These are phyloP conservation scores for Camellia sinensis DNA, from an alignment of 148 eudicot genomes.

Conservation along the genomic window DNA sequence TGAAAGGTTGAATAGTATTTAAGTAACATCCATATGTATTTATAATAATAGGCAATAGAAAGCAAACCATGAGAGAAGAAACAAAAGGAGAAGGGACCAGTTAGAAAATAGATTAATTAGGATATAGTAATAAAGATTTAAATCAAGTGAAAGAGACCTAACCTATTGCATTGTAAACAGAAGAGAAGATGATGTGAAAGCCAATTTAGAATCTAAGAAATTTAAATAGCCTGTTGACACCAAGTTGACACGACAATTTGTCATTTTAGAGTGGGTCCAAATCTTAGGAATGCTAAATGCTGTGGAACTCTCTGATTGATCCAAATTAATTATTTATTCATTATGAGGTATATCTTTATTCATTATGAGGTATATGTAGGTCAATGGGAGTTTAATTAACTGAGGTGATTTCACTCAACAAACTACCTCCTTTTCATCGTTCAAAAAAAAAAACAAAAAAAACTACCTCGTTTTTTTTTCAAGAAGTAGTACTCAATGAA, in stretches of 20 bases:
- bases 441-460: too few species aligned
- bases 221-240: not conserved
- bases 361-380: too few species aligned
- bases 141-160: not conserved
- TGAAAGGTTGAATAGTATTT: too few species aligned
- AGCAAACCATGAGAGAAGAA: not conserved
- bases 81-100: not conserved
- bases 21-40: too few species aligned
- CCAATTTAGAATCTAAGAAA: not conserved
- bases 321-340: not conserved
- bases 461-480: too few species aligned
- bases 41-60: too few species aligned
- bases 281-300: not conserved
- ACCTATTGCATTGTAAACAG: not conserved
- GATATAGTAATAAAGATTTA: too few species aligned
- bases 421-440: too few species aligned
- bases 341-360: too few species aligned
- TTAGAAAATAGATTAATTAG: too few species aligned
- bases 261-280: not conserved
- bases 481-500: too few species aligned
- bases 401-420: not conserved
- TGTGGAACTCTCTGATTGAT: not conserved
- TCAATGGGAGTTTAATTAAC: not conserved
- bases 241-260: not conserved
- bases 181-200: not conserved